Evolutionary conservation across 768 basidiomycete species (phyloP).

Genomic region (Russula brevipes): DNA sequence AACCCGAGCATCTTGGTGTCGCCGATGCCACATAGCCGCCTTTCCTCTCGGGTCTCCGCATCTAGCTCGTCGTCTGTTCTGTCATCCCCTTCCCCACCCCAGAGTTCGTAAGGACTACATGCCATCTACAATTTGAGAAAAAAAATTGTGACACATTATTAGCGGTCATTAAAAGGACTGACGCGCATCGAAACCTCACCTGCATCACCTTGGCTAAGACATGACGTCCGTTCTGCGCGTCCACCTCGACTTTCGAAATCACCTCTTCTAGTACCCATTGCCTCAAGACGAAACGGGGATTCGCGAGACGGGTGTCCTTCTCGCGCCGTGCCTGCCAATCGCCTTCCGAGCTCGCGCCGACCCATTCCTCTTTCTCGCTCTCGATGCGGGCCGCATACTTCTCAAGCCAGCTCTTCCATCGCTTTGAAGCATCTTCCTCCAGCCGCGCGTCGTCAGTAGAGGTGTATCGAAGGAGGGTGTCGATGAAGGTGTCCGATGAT

Average conservation of each 20-base stretch:
- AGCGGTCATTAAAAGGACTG: background rate
- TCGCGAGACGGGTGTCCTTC: conserved; percentile 45
- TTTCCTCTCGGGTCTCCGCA: conserved; percentile 62
- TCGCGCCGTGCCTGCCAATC: conserved; percentile 31
- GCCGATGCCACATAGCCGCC: conserved; percentile 73
- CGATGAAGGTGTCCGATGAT: conserved; percentile 40
- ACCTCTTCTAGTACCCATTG: conserved; percentile 97
- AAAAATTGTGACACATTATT: background rate
- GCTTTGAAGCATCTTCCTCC: conserved; percentile 40
- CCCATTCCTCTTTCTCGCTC: conserved; percentile 48
- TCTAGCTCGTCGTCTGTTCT: conserved; percentile 43
- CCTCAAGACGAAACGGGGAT: conserved; percentile 88
- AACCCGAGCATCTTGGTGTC: conserved; percentile 75
- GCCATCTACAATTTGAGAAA: conserved; percentile 63
- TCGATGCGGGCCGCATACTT: conserved; percentile 56
- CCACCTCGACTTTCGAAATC: conserved; percentile 68
- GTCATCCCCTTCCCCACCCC: conserved; percentile 70
- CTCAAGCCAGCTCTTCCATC: conserved; percentile 61
- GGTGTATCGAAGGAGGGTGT: conserved; percentile 42
- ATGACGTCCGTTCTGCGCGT: conserved; percentile 56
- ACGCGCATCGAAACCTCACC: conserved; percentile 40
- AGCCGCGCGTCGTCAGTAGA: conserved; percentile 45
- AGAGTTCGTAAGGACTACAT: conserved; percentile 74
- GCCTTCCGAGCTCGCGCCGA: conserved; percentile 42
- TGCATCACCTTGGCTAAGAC: conserved; percentile 77